Evolutionary conservation across 1,284 basidiomycete species (phyloP), one percentile per base, ranked within the genome.

Genomic region (Bjerkandera adusta): DNA sequence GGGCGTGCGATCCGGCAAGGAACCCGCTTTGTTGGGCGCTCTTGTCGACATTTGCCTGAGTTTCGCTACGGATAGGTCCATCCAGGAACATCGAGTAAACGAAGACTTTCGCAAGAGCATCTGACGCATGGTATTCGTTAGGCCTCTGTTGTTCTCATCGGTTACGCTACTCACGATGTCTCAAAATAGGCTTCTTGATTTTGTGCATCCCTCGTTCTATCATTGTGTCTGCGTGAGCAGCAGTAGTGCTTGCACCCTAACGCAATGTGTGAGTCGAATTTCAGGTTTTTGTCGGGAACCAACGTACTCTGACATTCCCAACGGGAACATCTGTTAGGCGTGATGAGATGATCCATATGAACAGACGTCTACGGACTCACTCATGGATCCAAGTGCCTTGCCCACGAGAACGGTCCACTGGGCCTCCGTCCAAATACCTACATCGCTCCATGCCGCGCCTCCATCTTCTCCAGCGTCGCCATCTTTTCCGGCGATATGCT

Each of bases 11-110:
- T 6, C 97, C 96, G 0, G 83, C 95, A 25, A 93, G 70, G 65
- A 82, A 94, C 24, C 76, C 83, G 54, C 58, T 64, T 57, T 67
- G 62, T 48, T 56, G 60, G 3, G 57, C 36, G 34, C 64, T 49
- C 24, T 58, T 55, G 21, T 56, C 47, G 56, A 54, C 50, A 41
- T 60, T 53, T 24, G 63, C 62, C 37, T 71, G 63, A 7, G 59
- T 59, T 5, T 71, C 69, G 7, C 70, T 70, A 41, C 72, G 77
- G 30, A 77, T 61, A 6, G 82, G 77, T 0, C 92, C 83, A 61
- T 99, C 97, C 35, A 88, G 77, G 4, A 87, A 77, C 77, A 99
- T 93, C 2, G 92, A 96, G 63, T 94, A 97, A 20, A 97, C 82
- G 49, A 99, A 79, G 34, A 97, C 71, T 58, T 87, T 89, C 0